These are phyloP conservation scores for Coccomyxa subellipsoidea DNA, from an alignment of 163 green algal species.

Conservation along the genomic window DNA sequence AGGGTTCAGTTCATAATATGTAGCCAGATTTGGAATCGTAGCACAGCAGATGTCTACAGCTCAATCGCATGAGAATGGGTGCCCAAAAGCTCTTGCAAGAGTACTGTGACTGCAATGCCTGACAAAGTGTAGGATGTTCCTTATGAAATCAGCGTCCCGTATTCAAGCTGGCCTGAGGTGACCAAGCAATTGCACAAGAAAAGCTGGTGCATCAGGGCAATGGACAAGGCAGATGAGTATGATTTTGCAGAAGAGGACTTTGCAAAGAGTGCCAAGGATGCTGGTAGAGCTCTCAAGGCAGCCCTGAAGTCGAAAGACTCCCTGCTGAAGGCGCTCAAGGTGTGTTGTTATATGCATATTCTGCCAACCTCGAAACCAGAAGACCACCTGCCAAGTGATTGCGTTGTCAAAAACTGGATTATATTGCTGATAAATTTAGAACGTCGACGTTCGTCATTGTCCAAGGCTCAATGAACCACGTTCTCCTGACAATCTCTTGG, in stretches of 20 bases:
- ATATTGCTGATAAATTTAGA: not conserved
- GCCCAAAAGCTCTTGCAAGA: no score
- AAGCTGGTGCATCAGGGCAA: no score
- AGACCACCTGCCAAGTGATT: no score
- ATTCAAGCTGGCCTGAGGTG: no score
- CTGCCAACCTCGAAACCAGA: no score
- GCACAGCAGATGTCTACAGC: not conserved
- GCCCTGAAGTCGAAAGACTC: conserved; percentile 42
- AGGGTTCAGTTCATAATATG: no score
- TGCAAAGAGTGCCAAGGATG: not conserved
- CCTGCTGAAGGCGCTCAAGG: conserved; percentile 49
- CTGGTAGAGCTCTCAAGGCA: not conserved
- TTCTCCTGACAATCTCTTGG: not conserved
- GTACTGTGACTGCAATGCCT: no score
- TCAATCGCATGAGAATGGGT: not conserved
- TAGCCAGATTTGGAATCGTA: not conserved
- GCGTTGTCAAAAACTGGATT: no score
- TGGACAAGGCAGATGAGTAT: not conserved
- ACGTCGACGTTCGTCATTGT: not conserved
- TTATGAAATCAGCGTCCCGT: no score
- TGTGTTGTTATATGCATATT: conserved; percentile 20
- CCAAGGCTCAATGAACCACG: not conserved
- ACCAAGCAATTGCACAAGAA: not conserved
- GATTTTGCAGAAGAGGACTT: not conserved
- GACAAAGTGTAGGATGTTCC: no score